Conservation (phyloP, 495 filamentous ascomycete genomes). For the Aspergillus indologenus region DNA sequence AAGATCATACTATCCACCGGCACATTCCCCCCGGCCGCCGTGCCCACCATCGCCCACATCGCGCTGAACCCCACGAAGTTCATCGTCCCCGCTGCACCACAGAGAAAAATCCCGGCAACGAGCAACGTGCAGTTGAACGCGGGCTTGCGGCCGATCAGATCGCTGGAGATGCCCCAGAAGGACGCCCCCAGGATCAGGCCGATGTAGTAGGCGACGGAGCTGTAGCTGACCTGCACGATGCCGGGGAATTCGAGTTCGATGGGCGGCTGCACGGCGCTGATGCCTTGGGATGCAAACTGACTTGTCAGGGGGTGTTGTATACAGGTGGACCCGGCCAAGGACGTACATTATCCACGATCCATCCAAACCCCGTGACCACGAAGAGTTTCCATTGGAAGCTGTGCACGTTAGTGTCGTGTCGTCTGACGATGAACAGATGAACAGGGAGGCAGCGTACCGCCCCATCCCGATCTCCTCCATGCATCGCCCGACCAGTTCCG, state of each 20-base stretch:
- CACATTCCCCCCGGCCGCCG: slow-evolving; percentile 34
- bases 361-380: slow-evolving; percentile 34
- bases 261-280: slow-evolving; percentile 30
- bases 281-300: slow-evolving; percentile 33
- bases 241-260: slow-evolving; percentile 29
- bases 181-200: slow-evolving; percentile 35
- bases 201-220: slow-evolving; percentile 35
- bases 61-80: slow-evolving; percentile 34
- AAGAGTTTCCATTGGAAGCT: slow-evolving; percentile 38
- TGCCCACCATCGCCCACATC: slow-evolving; percentile 34
- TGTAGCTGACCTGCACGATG: slow-evolving; percentile 32
- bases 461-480: slow-evolving; percentile 38
- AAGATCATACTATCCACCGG: slow-evolving; percentile 36
- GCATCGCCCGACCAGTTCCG: slow-evolving; percentile 29
- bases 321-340: too few relatives aligned
- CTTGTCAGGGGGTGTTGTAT: neutral
- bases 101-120: slow-evolving; percentile 30
- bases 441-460: slow-evolving; percentile 16
- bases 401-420: neutral
- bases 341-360: slow-evolving; percentile 35
- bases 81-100: slow-evolving; percentile 27
- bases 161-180: slow-evolving; percentile 35
- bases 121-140: slow-evolving; percentile 32
- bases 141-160: slow-evolving; percentile 31
- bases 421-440: neutral